Percentiles rank a stretch among this genome's conserved stretches.
Conservation (phyloP, 768 basidiomycete species). For the Tulasnella sp. region DNA sequence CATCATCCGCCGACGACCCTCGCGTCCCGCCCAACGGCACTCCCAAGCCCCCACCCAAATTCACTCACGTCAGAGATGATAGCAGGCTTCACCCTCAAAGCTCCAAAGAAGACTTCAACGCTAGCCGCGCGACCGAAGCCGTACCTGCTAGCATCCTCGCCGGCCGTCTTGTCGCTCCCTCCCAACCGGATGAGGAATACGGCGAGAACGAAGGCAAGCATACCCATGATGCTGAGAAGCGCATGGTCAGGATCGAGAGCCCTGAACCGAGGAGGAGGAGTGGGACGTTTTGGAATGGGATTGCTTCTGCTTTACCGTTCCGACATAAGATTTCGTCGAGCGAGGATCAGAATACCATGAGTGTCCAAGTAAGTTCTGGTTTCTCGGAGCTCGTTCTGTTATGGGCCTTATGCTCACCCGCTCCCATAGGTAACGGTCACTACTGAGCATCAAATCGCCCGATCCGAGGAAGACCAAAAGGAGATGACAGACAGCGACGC, state of each 20-base stretch:
- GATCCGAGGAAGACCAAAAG: not conserved
- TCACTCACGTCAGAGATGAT: not conserved
- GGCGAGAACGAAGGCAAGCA: not conserved
- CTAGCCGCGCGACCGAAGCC: not conserved
- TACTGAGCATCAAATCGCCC: constrained; percentile 8
- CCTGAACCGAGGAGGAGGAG: constrained; percentile 12
- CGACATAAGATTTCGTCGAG: not conserved
- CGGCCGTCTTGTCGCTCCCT: not conserved
- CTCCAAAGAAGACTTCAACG: not conserved
- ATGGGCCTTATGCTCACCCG: not conserved
- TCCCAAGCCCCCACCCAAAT: not conserved
- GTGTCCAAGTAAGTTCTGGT: constrained; percentile 10
- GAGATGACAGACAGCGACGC: constrained; percentile 16
- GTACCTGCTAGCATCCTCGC: constrained; percentile 15
- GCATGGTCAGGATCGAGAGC: not conserved
- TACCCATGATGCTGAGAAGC: not conserved
- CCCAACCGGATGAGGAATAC: not conserved
- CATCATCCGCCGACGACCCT: not conserved
- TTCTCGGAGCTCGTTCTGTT: not conserved
- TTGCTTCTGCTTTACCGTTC: not conserved
- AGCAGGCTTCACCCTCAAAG: not conserved
- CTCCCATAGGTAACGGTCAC: constrained; percentile 29
- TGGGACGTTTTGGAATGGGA: constrained; percentile 5
- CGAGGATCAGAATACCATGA: constrained; percentile 29
- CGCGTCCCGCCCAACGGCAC: not conserved